Conservation (phyloP, 257 asterid species). For the Striga asiatica region DNA sequence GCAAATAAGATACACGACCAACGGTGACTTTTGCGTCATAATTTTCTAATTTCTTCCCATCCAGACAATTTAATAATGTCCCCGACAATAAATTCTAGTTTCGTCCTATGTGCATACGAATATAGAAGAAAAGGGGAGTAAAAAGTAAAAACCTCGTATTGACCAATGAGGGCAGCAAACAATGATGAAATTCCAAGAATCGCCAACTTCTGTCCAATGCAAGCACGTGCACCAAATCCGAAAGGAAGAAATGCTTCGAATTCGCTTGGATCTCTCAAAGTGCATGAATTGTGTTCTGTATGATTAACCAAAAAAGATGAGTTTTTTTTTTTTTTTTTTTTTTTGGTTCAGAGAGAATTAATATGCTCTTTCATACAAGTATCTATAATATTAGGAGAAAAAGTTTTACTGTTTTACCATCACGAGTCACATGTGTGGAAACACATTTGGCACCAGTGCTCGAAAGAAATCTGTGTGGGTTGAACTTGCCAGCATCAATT, state of each 20-base stretch:
- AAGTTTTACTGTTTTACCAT: too few species aligned
- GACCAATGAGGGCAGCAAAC: slow-evolving; percentile 26
- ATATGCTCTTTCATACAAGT: too few species aligned
- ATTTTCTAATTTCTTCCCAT: background rate
- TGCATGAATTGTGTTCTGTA: slow-evolving; percentile 12
- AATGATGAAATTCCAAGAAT: slow-evolving; percentile 25
- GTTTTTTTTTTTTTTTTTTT: too few species aligned
- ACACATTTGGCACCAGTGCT: slow-evolving; percentile 12
- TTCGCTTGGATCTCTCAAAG: slow-evolving; percentile 15
- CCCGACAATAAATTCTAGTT: too few species aligned
- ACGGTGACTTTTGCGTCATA: too few species aligned
- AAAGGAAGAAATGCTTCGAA: slow-evolving; percentile 29
- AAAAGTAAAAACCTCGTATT: slow-evolving; percentile 22
- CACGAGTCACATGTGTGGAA: too few species aligned
- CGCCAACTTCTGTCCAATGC: slow-evolving; percentile 32
- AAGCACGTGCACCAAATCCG: slow-evolving; percentile 38
- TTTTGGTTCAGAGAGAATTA: too few species aligned
- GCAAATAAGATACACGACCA: too few species aligned
- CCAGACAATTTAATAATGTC: too few species aligned
- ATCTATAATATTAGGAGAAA: too few species aligned
- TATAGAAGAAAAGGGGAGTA: background rate
- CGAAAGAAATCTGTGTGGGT: slow-evolving; percentile 31
- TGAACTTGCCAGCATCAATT: slow-evolving; percentile 30
- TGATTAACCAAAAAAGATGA: too few species aligned
- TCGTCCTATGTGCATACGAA: too few species aligned